Percentiles rank a stretch among this genome's conserved stretches.
Evolutionary conservation across 805 yeast genomes (phyloP).

Genomic region (Metschnikowia peoriensis): DNA sequence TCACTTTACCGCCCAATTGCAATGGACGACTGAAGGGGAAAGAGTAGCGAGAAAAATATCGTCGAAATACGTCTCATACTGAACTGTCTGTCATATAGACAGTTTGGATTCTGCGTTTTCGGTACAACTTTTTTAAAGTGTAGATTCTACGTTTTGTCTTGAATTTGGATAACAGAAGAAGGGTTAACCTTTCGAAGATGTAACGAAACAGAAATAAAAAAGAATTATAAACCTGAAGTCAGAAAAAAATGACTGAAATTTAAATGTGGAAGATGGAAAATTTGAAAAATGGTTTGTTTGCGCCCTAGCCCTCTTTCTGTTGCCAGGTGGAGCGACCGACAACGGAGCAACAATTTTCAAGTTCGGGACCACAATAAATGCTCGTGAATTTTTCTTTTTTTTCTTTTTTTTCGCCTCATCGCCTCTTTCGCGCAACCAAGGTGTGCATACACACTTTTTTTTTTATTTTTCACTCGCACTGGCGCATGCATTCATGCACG

Average conservation of each 20-base stretch:
- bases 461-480: neutral
- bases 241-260: no score
- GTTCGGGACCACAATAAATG: no score
- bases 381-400: no score
- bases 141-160: neutral
- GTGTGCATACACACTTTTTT: no score
- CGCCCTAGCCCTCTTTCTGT: neutral
- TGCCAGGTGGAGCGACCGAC: neutral
- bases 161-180: no score
- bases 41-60: slow-evolving; percentile 20
- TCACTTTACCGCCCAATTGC: slow-evolving; percentile 22
- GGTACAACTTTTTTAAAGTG: slow-evolving; percentile 22
- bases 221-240: no score
- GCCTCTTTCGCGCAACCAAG: no score
- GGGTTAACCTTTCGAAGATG: no score
- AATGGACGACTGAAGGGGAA: slow-evolving; percentile 24
- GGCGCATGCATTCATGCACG: neutral
- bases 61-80: slow-evolving; percentile 21
- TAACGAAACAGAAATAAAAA: no score
- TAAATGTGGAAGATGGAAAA: no score
- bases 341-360: neutral
- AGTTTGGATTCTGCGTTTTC: slow-evolving; percentile 39
- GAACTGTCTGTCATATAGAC: slow-evolving; percentile 11
- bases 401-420: no score
- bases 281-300: neutral